Conservation (phyloP, 177 flowering plant species). For the Vitis hybrid region DNA sequence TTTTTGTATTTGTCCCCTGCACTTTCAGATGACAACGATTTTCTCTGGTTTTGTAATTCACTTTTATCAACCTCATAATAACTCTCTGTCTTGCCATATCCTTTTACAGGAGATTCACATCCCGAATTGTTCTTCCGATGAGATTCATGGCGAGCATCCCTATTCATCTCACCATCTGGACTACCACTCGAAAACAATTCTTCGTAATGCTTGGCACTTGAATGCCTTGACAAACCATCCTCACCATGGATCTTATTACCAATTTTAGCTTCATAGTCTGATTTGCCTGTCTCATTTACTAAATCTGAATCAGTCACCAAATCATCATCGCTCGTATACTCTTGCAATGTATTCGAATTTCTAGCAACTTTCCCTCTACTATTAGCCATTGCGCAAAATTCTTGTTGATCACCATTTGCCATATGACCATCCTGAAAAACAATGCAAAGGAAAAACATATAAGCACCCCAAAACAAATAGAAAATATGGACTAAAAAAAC, state of each 20-base stretch:
- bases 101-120: slow-evolving; percentile 26
- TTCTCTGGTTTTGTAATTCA: slow-evolving; percentile 18
- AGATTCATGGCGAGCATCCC: slow-evolving; percentile 20
- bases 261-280: background rate
- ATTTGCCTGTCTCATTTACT: slow-evolving; percentile 6
- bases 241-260: slow-evolving; percentile 6
- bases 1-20: slow-evolving; percentile 23
- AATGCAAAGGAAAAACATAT: background rate
- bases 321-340: slow-evolving; percentile 10
- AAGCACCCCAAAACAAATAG: background rate
- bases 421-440: slow-evolving; percentile 28
- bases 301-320: background rate
- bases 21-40: slow-evolving; percentile 32
- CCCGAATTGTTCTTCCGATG: slow-evolving; percentile 4
- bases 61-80: slow-evolving; percentile 21
- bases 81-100: slow-evolving; percentile 15
- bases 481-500: background rate
- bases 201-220: slow-evolving; percentile 4
- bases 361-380: background rate
- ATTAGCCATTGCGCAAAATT: slow-evolving; percentile 1
- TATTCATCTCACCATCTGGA: slow-evolving; percentile 20
- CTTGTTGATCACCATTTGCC: slow-evolving; percentile 12
- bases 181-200: background rate
- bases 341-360: slow-evolving; percentile 6
- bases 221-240: slow-evolving; percentile 4